Evolutionary conservation across 345 rosid species (phyloP), one percentile per base, ranked within the genome.

Genomic region (Limnanthes douglasii): DNA sequence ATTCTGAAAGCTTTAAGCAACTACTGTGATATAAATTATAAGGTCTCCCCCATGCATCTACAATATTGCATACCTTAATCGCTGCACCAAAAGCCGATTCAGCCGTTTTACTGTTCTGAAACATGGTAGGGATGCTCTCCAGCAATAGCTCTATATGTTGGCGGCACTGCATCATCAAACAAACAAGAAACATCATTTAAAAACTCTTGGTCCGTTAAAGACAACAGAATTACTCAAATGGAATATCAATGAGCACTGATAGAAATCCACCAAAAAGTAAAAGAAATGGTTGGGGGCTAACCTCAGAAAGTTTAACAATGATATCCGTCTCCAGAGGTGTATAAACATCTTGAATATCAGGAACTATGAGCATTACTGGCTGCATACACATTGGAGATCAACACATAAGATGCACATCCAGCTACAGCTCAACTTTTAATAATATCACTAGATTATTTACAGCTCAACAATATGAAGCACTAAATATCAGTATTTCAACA

Each of bases 21-120:
- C n/a, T n/a, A n/a, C n/a, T n/a, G n/a, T n/a, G n/a, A n/a, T n/a
- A n/a, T n/a, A n/a, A n/a, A n/a, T n/a, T n/a, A n/a, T n/a, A n/a
- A n/a, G n/a, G n/a, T n/a, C n/a, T n/a, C n/a, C n/a, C n/a, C n/a
- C n/a, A n/a, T n/a, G n/a, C n/a, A n/a, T n/a, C n/a, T n/a, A n/a
- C n/a, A n/a, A n/a, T n/a, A 37, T 18, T 11, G 11, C 41, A 56
- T 65, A 83, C 98, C 95, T 84, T 75, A 46, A 78, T 68, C 48
- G 96, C 96, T 36, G 99, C 96, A 65, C 96, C 93, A 61, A 92
- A 92, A 49, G 96, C 83, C 31, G 99, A 92, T 65, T 92, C 99
- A 28, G 88, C 83, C 37, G 70, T 78, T 67, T 53, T 70, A 64
- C 67, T 78, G 59, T 60, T 73, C 62, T 75, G 75, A 64, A 92